phyloP scores from a whole-genome alignment of 139 green algal genomes.

The Volvox africanus region DNA sequence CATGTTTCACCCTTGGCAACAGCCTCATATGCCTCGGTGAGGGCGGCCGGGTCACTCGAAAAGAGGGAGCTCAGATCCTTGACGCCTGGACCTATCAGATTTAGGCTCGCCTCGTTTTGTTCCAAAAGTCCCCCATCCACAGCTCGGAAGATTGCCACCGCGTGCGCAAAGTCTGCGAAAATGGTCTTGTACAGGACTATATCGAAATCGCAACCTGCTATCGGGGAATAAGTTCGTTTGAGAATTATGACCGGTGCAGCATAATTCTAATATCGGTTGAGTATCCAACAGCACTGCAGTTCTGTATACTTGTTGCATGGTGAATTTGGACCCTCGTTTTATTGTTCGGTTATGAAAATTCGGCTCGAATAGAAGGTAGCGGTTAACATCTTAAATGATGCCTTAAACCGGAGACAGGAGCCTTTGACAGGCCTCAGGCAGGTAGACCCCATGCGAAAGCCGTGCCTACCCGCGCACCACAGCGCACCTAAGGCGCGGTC shows the following conservation, averaged over 20 bases:
- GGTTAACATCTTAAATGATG: no score
- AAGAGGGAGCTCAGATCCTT: not conserved
- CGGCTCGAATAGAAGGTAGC: no score
- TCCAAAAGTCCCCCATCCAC: not conserved
- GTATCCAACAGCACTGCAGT: not conserved
- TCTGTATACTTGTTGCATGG: not conserved
- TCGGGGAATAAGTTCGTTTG: no score
- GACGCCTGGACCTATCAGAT: not conserved
- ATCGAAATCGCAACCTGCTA: not conserved
- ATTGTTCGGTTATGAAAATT: not conserved
- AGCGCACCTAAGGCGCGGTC: not conserved
- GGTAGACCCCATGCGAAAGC: no score
- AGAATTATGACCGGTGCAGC: not conserved
- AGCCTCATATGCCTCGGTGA: not conserved
- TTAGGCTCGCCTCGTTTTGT: not conserved
- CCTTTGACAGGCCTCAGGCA: no score
- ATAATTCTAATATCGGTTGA: not conserved
- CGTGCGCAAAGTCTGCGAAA: not conserved
- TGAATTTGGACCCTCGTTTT: not conserved
- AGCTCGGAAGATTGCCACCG: not conserved
- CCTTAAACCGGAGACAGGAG: no score
- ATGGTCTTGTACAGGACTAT: not conserved
- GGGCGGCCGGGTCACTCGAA: not conserved
- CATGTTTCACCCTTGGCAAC: not conserved
- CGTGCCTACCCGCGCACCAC: not conserved